Evolutionary conservation across 495 filamentous ascomycete genomes (phyloP).

Genomic region (Rhizodiscina lignyota): DNA sequence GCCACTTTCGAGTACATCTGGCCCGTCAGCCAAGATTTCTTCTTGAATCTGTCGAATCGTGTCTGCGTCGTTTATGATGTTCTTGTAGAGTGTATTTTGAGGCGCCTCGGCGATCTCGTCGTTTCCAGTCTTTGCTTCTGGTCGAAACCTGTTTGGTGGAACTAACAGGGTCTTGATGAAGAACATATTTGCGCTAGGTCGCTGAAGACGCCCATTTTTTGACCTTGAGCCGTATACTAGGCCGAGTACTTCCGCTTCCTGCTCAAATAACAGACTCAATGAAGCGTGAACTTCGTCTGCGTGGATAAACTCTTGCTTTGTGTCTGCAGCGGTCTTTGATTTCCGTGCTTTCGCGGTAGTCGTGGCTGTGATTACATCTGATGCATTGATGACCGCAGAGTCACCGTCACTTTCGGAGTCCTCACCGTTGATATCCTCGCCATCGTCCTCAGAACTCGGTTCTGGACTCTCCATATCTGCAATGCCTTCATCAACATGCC

Average conservation of each 20-base stretch:
- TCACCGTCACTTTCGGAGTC: constrained; percentile 6
- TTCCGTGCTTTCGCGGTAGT: no score
- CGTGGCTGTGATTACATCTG: constrained; percentile 26
- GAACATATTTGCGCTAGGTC: constrained; percentile 81
- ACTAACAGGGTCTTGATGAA: constrained; percentile 75
- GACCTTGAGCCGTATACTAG: constrained; percentile 79
- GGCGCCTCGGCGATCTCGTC: constrained; percentile 66
- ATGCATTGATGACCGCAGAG: constrained; percentile 2
- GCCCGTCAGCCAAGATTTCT: constrained; percentile 37
- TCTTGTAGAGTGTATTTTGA: constrained; percentile 71
- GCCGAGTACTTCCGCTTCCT: constrained; percentile 63
- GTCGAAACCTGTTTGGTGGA: constrained; percentile 84
- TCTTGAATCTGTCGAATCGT: constrained; percentile 58
- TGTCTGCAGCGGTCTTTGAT: constrained; percentile 18
- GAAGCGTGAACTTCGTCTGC: constrained; percentile 60
- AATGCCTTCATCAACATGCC: constrained; percentile 49
- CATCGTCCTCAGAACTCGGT: constrained; percentile 23
- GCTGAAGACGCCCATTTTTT: no score
- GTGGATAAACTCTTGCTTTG: constrained; percentile 42
- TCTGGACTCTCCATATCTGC: constrained; percentile 42
- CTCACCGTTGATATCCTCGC: constrained; percentile 28
- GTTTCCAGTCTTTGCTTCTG: constrained; percentile 63
- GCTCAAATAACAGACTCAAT: constrained; percentile 65
- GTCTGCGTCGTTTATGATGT: constrained; percentile 55
- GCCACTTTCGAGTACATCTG: constrained; percentile 22